phyloP scores from a whole-genome alignment of 2,329 filamentous ascomycete species.

The Diplodia seriata region DNA sequence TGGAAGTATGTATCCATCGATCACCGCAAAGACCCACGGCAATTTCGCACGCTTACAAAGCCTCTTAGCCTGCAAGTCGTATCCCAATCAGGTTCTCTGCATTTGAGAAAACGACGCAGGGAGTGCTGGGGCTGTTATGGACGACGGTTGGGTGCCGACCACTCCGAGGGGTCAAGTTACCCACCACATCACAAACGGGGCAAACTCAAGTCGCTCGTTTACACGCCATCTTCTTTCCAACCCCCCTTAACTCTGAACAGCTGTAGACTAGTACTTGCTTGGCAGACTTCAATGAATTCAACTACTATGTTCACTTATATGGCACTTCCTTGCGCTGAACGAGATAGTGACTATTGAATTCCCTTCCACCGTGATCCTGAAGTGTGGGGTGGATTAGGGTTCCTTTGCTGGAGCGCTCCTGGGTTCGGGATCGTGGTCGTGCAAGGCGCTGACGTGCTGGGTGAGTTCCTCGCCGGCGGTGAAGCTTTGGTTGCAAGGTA shows the following conservation, averaged over 20 bases:
- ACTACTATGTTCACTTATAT: background rate
- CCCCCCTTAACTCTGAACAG: background rate
- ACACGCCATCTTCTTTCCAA: background rate
- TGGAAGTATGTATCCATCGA: conserved; percentile 8
- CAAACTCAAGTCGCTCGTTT: background rate
- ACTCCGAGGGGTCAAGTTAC: background rate
- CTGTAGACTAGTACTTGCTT: background rate
- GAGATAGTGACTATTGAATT: too few relatives aligned
- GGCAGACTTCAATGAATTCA: background rate
- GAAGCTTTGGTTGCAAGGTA: too few relatives aligned
- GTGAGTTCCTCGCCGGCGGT: too few relatives aligned
- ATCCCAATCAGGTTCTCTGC: background rate
- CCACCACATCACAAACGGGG: background rate
- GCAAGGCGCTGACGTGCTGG: too few relatives aligned
- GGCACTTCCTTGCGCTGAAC: too few relatives aligned
- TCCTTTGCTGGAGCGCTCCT: too few relatives aligned
- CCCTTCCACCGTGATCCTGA: too few relatives aligned
- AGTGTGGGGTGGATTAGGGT: too few relatives aligned
- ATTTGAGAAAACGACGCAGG: background rate
- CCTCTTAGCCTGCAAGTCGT: background rate
- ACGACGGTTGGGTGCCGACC: background rate
- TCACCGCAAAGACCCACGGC: background rate
- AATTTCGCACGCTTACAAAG: conserved; percentile 8
- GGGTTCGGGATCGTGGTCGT: too few relatives aligned
- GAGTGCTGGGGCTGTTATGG: background rate